These are phyloP conservation scores for Corchorus capsularis DNA, from an alignment of 345 rosid genomes.

Conservation along the genomic window DNA sequence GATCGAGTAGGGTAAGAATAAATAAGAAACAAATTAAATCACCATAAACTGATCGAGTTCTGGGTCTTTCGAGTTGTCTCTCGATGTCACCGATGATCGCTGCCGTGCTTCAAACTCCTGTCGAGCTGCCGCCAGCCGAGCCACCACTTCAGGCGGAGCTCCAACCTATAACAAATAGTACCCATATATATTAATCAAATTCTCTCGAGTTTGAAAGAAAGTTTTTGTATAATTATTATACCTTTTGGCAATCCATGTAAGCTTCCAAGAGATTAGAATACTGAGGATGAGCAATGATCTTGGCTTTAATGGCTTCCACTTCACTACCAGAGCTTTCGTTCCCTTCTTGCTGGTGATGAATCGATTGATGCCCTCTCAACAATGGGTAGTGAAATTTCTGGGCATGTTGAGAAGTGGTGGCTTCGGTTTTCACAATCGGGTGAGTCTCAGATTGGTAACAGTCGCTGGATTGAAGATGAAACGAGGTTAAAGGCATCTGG, in stretches of 20 bases:
- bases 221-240: constrained; percentile 28
- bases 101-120: constrained; percentile 81
- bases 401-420: constrained; percentile 48
- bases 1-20: neutral
- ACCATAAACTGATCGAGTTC: constrained; percentile 99
- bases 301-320: constrained; percentile 83
- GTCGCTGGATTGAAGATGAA: constrained; percentile 53
- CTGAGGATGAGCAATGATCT: constrained; percentile 92
- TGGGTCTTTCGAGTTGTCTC: constrained; percentile 70
- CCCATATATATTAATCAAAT: constrained; percentile 16
- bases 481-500: constrained; percentile 39
- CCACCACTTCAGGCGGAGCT: constrained; percentile 89
- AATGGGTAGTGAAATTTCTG: constrained; percentile 61
- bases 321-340: constrained; percentile 47
- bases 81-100: constrained; percentile 41
- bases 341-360: constrained; percentile 49
- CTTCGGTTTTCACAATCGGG: constrained; percentile 77
- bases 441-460: constrained; percentile 61
- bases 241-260: constrained; percentile 98
- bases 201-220: neutral
- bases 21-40: constrained; percentile 10
- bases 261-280: constrained; percentile 87
- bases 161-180: constrained; percentile 57
- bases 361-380: constrained; percentile 48
- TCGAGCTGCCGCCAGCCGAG: constrained; percentile 62